phyloP scores from a whole-genome alignment of 2,329 filamentous ascomycete genomes.

The Trichoderma semiorbis region DNA sequence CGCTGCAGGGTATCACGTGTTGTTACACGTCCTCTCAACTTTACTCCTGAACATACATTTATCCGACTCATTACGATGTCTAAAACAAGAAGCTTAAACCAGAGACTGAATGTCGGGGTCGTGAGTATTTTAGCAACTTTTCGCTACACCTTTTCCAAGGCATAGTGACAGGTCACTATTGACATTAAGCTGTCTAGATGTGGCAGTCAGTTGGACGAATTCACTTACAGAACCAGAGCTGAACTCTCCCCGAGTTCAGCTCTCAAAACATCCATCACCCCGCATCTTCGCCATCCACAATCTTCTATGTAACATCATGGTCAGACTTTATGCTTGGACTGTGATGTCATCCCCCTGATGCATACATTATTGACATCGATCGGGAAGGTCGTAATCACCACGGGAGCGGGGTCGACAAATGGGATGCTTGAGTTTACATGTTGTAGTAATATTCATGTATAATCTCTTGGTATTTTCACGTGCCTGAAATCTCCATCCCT shows the following conservation, averaged over 20 bases:
- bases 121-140: background rate
- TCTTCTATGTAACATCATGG: background rate
- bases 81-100: background rate
- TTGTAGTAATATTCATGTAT: background rate
- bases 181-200: accelerated
- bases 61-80: background rate
- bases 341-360: background rate
- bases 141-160: background rate
- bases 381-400: background rate
- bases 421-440: background rate
- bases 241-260: background rate
- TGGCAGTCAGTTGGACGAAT: background rate
- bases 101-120: background rate
- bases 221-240: background rate
- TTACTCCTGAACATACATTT: too few species aligned
- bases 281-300: background rate
- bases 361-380: background rate
- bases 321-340: background rate
- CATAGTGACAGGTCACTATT: background rate
- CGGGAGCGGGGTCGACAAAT: background rate
- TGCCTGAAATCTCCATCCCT: background rate
- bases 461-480: background rate
- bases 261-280: background rate
- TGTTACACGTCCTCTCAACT: background rate
- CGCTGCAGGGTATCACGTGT: background rate